Conservation (phyloP, 78 protist genomes). For the Dictyostelium intermedium region DNA sequence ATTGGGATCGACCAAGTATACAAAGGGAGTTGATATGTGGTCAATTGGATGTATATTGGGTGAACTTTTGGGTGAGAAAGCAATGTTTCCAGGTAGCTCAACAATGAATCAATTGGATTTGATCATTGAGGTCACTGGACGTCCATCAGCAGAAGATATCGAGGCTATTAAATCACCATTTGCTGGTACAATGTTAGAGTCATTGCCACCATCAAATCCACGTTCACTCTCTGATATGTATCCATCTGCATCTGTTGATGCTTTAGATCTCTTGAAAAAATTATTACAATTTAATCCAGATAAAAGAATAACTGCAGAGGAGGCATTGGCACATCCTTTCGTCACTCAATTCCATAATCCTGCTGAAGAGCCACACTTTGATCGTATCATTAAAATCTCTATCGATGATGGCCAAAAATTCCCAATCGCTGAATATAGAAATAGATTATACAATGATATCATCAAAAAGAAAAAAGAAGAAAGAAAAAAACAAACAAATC, state of each 20-base stretch:
- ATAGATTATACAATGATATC: constrained; percentile 83
- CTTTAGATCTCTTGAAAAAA: constrained; percentile 92
- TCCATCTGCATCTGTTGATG: constrained; percentile 96
- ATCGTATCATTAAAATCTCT: constrained; percentile 77
- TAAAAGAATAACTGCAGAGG: constrained; percentile 94
- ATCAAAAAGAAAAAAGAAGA: constrained; percentile 83
- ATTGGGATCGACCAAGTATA: constrained; percentile 94
- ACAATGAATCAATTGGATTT: constrained; percentile 98
- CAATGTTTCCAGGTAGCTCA: constrained; percentile 98
- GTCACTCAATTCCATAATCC: constrained; percentile 92
- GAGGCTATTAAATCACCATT: constrained; percentile 90
- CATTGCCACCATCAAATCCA: constrained; percentile 80
- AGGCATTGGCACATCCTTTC: constrained; percentile 96
- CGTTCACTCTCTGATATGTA: constrained; percentile 79
- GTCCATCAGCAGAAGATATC: constrained; percentile 91
- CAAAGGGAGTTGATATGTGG: constrained; percentile 90
- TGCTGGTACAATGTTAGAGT: constrained; percentile 94
- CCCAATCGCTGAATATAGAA: constrained; percentile 85
- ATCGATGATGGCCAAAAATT: constrained; percentile 93
- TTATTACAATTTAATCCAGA: constrained; percentile 96
- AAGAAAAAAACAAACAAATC: constrained; percentile 28
- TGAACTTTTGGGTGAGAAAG: constrained; percentile 95
- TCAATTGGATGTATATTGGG: constrained; percentile 96
- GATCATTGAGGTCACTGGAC: constrained; percentile 93
- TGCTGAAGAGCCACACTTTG: constrained; percentile 82